phyloP scores from a whole-genome alignment of 108 stramenopile genomes.

The Pseudonitzschia delicatissima region DNA sequence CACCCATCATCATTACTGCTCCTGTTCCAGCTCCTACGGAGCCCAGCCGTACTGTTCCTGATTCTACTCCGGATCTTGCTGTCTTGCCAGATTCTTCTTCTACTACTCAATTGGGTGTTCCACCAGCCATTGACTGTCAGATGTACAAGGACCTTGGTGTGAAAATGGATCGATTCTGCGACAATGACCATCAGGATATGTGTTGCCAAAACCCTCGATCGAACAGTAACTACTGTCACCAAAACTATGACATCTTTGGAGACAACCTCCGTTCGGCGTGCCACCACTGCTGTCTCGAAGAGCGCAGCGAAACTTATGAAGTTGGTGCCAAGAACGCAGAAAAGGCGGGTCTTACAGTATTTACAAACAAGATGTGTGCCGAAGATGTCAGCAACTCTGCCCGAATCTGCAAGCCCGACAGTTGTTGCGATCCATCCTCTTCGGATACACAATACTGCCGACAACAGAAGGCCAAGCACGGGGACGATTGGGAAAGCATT shows the following conservation, averaged over 20 bases:
- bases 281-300: conserved; percentile 30
- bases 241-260: conserved; percentile 25
- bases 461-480: conserved; percentile 3
- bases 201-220: conserved; percentile 42
- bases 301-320: conserved; percentile 7
- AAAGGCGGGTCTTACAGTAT: conserved; percentile 13
- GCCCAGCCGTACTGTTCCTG: not conserved
- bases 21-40: not conserved
- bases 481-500: conserved; percentile 26
- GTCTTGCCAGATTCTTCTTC: not conserved
- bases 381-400: conserved; percentile 1
- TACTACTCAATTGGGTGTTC: not conserved
- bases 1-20: conserved; percentile 1
- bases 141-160: conserved; percentile 5
- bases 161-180: conserved; percentile 29
- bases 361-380: conserved; percentile 17
- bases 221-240: conserved; percentile 27
- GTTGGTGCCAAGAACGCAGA: conserved; percentile 19
- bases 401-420: conserved; percentile 19
- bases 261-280: conserved; percentile 25
- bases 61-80: not conserved
- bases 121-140: conserved; percentile 14
- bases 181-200: conserved; percentile 21
- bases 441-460: conserved; percentile 11
- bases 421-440: conserved; percentile 27